These are phyloP conservation scores for Cryptosporidium baileyi DNA, from an alignment of 169 alveolate species.

Conservation along the genomic window DNA sequence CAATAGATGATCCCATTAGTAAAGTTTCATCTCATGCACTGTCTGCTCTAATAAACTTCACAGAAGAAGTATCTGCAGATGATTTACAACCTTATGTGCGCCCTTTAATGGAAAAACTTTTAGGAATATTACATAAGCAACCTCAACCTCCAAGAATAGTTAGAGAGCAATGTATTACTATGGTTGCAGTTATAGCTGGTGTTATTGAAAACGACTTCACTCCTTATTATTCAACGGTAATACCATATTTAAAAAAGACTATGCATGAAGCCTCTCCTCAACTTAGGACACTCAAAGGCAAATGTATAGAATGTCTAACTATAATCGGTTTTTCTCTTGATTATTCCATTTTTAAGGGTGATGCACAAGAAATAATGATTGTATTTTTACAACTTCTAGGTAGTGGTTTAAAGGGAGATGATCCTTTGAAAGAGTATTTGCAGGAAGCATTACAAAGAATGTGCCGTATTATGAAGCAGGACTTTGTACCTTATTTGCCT, in stretches of 20 bases:
- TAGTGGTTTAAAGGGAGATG: conserved; percentile 84
- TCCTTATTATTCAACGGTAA: conserved; percentile 82
- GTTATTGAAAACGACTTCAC: conserved; percentile 87
- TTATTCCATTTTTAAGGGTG: conserved; percentile 78
- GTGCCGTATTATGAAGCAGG: conserved; percentile 85
- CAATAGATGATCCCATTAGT: conserved; percentile 84
- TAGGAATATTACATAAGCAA: conserved; percentile 76
- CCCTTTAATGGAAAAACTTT: conserved; percentile 81
- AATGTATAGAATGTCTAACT: conserved; percentile 89
- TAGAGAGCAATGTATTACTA: conserved; percentile 88
- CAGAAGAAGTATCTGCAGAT: conserved; percentile 87
- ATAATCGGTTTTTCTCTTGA: conserved; percentile 88
- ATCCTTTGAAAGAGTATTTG: conserved; percentile 86
- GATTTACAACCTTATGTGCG: conserved; percentile 83
- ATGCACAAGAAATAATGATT: conserved; percentile 85
- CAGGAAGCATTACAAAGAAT: conserved; percentile 87
- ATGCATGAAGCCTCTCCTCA: conserved; percentile 79
- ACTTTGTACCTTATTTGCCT: conserved; percentile 87
- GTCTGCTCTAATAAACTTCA: conserved; percentile 89
- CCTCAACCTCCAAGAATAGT: conserved; percentile 75
- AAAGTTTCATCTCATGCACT: conserved; percentile 90
- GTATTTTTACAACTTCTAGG: conserved; percentile 82
- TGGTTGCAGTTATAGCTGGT: conserved; percentile 90
- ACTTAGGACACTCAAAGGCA: conserved; percentile 86
- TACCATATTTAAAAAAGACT: conserved; percentile 85